A percentile compares a stretch with the other conserved stretches of the same genome.
phyloP scores from a whole-genome alignment of 306 rosid genomes.

The Nissolia schottii region DNA sequence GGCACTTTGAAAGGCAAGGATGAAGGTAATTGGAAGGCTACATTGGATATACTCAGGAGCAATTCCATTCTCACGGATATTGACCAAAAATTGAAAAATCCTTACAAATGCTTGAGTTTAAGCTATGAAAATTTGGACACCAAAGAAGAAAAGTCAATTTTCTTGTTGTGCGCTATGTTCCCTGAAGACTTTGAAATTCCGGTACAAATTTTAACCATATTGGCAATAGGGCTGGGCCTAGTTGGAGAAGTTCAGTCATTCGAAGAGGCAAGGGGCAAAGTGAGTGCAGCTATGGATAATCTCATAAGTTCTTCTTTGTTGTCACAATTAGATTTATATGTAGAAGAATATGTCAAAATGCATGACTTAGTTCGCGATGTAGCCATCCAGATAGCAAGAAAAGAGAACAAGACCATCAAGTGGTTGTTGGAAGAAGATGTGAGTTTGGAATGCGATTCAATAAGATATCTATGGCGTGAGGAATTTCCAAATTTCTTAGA shows the following conservation, averaged over 20 bases:
- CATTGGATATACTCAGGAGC: neutral
- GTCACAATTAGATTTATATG: neutral
- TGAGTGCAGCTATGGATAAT: neutral
- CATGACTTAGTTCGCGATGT: constrained; percentile 19
- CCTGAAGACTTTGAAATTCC: constrained; percentile 22
- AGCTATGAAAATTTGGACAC: constrained; percentile 14
- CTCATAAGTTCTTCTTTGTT: constrained; percentile 14
- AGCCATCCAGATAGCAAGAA: neutral
- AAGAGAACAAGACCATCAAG: neutral
- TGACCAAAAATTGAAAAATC: neutral
- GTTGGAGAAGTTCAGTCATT: neutral
- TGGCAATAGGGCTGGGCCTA: neutral
- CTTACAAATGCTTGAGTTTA: constrained; percentile 2
- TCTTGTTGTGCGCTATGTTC: constrained; percentile 20
- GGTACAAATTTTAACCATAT: neutral
- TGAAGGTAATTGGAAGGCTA: neutral
- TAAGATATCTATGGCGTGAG: neutral
- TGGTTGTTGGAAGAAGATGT: neutral
- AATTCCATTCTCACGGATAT: neutral
- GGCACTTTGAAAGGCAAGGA: neutral
- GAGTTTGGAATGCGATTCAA: neutral
- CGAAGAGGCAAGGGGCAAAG: neutral
- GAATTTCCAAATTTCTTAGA: neutral
- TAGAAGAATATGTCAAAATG: neutral
- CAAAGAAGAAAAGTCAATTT: neutral